Percentiles rank a stretch among this genome's conserved stretches.
Evolutionary conservation across 2,329 filamentous ascomycete genomes (phyloP).

Genomic region (Orbilia javanica): DNA sequence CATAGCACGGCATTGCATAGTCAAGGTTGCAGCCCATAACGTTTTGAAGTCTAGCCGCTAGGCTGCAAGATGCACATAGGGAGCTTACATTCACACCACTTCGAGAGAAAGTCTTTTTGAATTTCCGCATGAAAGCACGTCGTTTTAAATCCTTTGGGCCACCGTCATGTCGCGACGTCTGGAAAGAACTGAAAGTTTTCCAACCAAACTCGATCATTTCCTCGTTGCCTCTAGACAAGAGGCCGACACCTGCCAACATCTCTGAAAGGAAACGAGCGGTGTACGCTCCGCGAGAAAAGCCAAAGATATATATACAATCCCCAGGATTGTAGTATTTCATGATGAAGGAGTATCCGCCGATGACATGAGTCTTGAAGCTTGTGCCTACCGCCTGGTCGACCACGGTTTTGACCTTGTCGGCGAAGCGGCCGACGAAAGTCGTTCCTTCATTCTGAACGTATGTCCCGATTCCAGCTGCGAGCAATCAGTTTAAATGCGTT

Average conservation of each 20-base stretch:
- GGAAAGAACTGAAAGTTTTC: conserved; percentile 63
- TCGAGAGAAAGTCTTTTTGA: conserved; percentile 69
- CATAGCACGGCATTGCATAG: background rate
- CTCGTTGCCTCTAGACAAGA: conserved; percentile 70
- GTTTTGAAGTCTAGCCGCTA: background rate
- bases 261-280: conserved; percentile 70
- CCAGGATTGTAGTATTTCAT: conserved; percentile 70
- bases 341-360: conserved; percentile 70
- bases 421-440: conserved; percentile 65
- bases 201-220: conserved; percentile 71
- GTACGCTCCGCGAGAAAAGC: conserved; percentile 70
- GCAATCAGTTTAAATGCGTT: conserved; percentile 62
- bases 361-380: conserved; percentile 70
- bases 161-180: conserved; percentile 61
- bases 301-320: conserved; percentile 71
- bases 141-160: conserved; percentile 59
- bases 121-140: conserved; percentile 63
- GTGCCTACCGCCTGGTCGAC: conserved; percentile 67
- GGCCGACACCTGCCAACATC: conserved; percentile 69
- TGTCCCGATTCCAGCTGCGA: conserved; percentile 68
- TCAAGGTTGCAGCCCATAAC: background rate
- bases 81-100: conserved; percentile 65
- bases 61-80: background rate
- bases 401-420: conserved; percentile 65
- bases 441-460: conserved; percentile 68